Base-by-base conservation (phyloP, 441 rosid genomes). In the Gossypium gossypioides region DNA sequence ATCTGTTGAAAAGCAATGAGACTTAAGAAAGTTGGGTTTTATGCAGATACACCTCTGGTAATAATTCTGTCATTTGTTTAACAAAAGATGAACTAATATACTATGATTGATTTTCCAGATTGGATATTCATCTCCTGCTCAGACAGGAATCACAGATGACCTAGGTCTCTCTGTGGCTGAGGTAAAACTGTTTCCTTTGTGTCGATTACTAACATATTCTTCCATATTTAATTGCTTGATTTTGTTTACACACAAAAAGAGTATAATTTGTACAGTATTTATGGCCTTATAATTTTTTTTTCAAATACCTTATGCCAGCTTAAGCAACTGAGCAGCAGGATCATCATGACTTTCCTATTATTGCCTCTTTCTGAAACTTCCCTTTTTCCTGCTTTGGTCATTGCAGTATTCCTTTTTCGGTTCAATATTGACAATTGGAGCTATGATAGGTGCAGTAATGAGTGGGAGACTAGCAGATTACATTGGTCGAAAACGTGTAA, bases 341-440 rank as follows among this genome's bases (percentile, higher is more conserved):
- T 54, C 59, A 54, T 54, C 32, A 22, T 22, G 34, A 19, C n/a
- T 10, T 77, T 67, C 24, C 18, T 15, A 22, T 58, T 12, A 0
- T 58, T 58, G 22, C 22, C 50, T 52, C 22, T 52, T 52, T 68
- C 24, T 25, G 10, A 54, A 12, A 7, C 12, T 59, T 74, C 18
- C 40, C 9, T 6, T 65, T n/a, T 46, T 16, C 16, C 58, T 7
- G n/a, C 4, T 68, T 12, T 40, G 50, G 27, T 63, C 65, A 37
- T 57, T 79, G 84, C 86, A 93, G 97, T 93, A 85, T 72, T 91
- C 98, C 4, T 78, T 93, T 68, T 93, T 93, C 27, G 95, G 92
- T 46, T 88, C 98, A 6, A 79, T 90, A 77, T 75, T 93, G 81
- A 91, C 96, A 4, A 79, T 89, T 72, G 98, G 98, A 74, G 98